Percentiles rank a stretch among this genome's conserved stretches.
These are phyloP conservation scores for Cryphonectria radicalis DNA, from an alignment of 2,329 filamentous ascomycete species.

Conservation along the genomic window DNA sequence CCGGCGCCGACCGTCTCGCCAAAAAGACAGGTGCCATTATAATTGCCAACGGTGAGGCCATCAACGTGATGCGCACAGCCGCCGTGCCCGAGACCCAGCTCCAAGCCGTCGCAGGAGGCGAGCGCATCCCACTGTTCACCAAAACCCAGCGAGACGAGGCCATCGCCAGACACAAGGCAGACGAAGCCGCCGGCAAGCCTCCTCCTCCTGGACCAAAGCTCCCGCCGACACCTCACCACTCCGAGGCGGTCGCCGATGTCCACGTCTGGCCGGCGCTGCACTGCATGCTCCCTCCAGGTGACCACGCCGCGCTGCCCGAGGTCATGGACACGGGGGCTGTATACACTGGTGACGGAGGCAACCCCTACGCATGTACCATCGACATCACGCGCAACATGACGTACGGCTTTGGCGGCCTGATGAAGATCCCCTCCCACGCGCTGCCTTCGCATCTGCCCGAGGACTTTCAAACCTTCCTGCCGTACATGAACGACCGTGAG, in stretches of 20 bases:
- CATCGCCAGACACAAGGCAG: not conserved
- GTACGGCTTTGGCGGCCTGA: constrained; percentile 28
- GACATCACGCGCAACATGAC: constrained; percentile 33
- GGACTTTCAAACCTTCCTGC: constrained; percentile 23
- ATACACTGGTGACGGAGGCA: constrained; percentile 27
- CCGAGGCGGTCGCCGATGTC: constrained; percentile 26
- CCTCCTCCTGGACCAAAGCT: constrained; percentile 11
- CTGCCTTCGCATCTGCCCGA: constrained; percentile 22
- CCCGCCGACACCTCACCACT: constrained; percentile 14
- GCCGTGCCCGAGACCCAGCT: constrained; percentile 35
- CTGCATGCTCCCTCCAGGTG: constrained; percentile 32
- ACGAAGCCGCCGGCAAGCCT: constrained; percentile 3
- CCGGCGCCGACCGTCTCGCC: constrained; percentile 35
- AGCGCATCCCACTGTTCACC: constrained; percentile 34
- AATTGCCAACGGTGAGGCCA: constrained; percentile 35
- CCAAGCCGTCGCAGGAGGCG: constrained; percentile 33
- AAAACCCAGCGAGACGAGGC: constrained; percentile 17
- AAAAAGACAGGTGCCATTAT: constrained; percentile 34
- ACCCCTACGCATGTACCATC: constrained; percentile 30
- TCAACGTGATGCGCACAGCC: constrained; percentile 32
- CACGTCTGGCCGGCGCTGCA: constrained; percentile 35
- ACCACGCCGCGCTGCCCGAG: constrained; percentile 26
- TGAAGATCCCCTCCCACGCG: constrained; percentile 20
- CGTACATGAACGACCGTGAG: constrained; percentile 28
- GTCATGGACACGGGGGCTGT: constrained; percentile 29